Conservation (phyloP, 192 early-diverging fungal genomes). For the Spizellomyces sp. region DNA sequence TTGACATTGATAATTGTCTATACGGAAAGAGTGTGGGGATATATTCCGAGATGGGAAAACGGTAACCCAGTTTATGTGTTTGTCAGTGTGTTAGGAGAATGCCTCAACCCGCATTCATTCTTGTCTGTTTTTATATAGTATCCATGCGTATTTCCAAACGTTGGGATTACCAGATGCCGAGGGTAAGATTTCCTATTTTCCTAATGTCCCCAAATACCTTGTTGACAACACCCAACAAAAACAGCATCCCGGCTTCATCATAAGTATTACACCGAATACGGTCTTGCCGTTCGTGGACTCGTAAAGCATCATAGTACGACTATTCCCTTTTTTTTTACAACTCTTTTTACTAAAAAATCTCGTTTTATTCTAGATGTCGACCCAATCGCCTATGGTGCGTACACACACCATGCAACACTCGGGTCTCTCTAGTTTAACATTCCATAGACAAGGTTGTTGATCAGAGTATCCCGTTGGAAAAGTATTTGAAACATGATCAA, state of each 20-base stretch:
- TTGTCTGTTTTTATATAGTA: slow-evolving; percentile 33
- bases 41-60: slow-evolving; percentile 28
- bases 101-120: background rate
- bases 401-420: background rate
- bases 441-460: slow-evolving; percentile 60
- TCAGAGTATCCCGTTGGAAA: slow-evolving; percentile 65
- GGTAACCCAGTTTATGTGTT: background rate
- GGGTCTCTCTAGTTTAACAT: slow-evolving; percentile 37
- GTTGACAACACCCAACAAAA: background rate
- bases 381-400: slow-evolving; percentile 59
- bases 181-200: slow-evolving; percentile 17
- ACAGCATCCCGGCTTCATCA: slow-evolving; percentile 49
- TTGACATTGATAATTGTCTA: slow-evolving; percentile 83
- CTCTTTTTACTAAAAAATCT: background rate
- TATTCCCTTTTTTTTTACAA: background rate
- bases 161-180: slow-evolving; percentile 59
- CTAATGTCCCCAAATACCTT: background rate
- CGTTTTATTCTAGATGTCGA: slow-evolving; percentile 48
- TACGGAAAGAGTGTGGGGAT: slow-evolving; percentile 43
- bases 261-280: slow-evolving; percentile 70
- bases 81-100: background rate
- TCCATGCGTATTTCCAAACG: slow-evolving; percentile 59
- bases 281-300: slow-evolving; percentile 71
- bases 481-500: slow-evolving; percentile 59
- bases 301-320: slow-evolving; percentile 59